These are phyloP conservation scores for Pythium utonaiense DNA, from an alignment of 352 stramenopile species.

Conservation along the genomic window DNA sequence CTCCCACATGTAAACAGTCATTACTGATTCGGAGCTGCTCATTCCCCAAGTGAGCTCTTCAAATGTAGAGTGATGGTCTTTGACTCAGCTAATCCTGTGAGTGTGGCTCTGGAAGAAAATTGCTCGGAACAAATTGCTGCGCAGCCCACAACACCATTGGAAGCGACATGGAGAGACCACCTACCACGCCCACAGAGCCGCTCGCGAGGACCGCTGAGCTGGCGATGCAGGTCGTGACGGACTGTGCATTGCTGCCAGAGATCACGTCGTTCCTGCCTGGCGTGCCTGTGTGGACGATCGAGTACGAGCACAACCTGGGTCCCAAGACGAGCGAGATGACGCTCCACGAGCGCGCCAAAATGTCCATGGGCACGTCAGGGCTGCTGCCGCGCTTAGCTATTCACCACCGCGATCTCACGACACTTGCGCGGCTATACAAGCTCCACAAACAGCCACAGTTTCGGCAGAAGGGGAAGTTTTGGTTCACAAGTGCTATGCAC, in stretches of 20 bases:
- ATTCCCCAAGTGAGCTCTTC: neutral
- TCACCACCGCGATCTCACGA: slow-evolving; percentile 1
- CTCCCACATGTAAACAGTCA: no score
- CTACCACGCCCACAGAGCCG: neutral
- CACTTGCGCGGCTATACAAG: slow-evolving; percentile 11
- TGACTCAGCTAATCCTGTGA: neutral
- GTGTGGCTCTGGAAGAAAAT: neutral
- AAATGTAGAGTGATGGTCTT: neutral
- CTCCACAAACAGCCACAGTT: slow-evolving; percentile 17
- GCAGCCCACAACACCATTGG: neutral
- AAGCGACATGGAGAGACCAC: neutral
- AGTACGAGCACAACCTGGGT: slow-evolving; percentile 8
- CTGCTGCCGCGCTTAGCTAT: slow-evolving; percentile 18
- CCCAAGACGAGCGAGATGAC: neutral
- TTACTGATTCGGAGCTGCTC: no score
- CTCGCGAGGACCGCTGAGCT: neutral
- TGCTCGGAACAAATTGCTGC: neutral
- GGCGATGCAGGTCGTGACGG: slow-evolving; percentile 6
- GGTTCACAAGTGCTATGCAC: slow-evolving; percentile 11
- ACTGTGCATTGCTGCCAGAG: neutral
- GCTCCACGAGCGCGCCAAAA: neutral
- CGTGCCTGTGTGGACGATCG: slow-evolving; percentile 12
- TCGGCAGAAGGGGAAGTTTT: slow-evolving; percentile 5
- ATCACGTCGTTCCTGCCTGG: slow-evolving; percentile 16
- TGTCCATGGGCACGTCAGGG: slow-evolving; percentile 1